A percentile compares a stretch with the other conserved stretches of the same genome.
Evolutionary conservation across 2,329 filamentous ascomycete species (phyloP).

Genomic region (Trichoderma afroharzianum): DNA sequence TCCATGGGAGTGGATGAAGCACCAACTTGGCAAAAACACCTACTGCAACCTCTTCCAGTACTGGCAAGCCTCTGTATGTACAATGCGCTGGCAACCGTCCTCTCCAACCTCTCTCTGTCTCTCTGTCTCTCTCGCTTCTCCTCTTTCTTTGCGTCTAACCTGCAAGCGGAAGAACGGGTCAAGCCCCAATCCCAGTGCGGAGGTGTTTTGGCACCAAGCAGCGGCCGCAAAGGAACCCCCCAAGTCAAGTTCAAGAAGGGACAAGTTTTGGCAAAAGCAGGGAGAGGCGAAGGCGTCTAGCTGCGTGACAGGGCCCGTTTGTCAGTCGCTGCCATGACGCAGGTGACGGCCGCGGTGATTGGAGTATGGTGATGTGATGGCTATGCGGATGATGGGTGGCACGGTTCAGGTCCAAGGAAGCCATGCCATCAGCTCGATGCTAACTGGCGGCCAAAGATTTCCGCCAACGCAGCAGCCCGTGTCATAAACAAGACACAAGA

Average conservation of each 20-base stretch:
- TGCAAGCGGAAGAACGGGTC: conserved; percentile 2
- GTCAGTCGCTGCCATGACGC: neutral
- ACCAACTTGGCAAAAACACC: neutral
- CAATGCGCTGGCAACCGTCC: neutral
- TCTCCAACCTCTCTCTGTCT: neutral
- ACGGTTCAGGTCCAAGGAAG: neutral
- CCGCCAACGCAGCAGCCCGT: neutral
- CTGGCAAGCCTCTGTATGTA: neutral
- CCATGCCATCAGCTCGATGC: neutral
- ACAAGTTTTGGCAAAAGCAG: neutral
- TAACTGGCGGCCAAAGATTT: neutral
- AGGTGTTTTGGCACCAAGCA: neutral
- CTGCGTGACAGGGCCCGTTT: neutral
- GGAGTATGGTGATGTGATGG: conserved; percentile 15
- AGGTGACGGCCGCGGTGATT: neutral
- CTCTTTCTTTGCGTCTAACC: neutral
- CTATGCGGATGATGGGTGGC: conserved; percentile 13
- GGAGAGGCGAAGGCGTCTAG: neutral
- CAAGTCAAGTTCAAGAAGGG: neutral
- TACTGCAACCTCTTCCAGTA: neutral
- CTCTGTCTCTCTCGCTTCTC: neutral
- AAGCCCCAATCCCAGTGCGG: neutral
- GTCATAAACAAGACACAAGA: neutral
- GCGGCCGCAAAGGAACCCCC: neutral
- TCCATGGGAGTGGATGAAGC: neutral